These are phyloP conservation scores for Madurella fahalii DNA, from an alignment of 2,329 filamentous ascomycete genomes.

Conservation along the genomic window DNA sequence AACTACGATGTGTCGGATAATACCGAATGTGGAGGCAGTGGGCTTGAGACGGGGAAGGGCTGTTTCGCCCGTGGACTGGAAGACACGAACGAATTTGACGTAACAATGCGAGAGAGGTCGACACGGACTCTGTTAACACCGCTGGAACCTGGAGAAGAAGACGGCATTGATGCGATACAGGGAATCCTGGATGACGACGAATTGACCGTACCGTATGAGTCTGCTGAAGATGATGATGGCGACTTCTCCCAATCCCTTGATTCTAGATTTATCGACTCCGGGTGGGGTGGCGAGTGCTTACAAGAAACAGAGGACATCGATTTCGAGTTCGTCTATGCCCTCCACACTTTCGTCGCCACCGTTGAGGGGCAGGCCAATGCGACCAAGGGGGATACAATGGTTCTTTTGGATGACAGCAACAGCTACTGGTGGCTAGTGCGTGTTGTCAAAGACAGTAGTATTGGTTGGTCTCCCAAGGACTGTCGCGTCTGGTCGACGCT, in stretches of 20 bases:
- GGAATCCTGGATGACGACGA: slow-evolving; percentile 22
- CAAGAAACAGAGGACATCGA: slow-evolving; percentile 95
- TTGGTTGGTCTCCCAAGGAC: slow-evolving; percentile 47
- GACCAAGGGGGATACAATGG: slow-evolving; percentile 98
- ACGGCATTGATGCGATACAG: neutral
- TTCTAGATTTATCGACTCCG: slow-evolving; percentile 63
- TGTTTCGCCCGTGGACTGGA: neutral
- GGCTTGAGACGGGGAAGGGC: neutral
- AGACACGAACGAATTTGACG: neutral
- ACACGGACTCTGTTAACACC: neutral
- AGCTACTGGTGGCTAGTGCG: slow-evolving; percentile 99
- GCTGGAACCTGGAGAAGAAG: neutral
- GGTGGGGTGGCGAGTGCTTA: slow-evolving; percentile 81
- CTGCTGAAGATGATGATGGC: slow-evolving; percentile 56
- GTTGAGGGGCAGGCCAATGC: slow-evolving; percentile 98
- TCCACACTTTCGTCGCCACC: slow-evolving; percentile 96
- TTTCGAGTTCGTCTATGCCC: slow-evolving; percentile 97
- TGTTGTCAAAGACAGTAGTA: slow-evolving; percentile 96
- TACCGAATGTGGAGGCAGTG: neutral
- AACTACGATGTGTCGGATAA: neutral
- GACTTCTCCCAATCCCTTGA: slow-evolving; percentile 54
- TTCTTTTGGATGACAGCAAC: slow-evolving; percentile 95
- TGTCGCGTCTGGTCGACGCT: slow-evolving; percentile 8
- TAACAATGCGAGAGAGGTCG: neutral
- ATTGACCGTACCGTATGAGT: slow-evolving; percentile 44